These are phyloP conservation scores for Calonectria multiphialidica DNA, from an alignment of 2,329 filamentous ascomycete genomes.

Conservation along the genomic window DNA sequence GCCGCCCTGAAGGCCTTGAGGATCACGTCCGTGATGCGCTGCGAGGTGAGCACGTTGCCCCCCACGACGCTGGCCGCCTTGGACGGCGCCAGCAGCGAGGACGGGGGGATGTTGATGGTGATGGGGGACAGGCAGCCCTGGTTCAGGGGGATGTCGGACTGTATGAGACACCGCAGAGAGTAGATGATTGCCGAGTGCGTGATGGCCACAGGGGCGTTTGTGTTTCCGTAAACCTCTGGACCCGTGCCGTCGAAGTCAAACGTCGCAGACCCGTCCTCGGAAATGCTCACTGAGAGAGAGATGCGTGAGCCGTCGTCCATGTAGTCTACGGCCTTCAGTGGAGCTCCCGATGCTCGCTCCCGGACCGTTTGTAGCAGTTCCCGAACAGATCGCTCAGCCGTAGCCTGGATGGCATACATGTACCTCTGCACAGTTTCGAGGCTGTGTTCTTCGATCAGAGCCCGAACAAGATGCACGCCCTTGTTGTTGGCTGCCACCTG, in stretches of 20 bases:
- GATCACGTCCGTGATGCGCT: conserved; percentile 56
- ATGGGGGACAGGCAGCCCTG: conserved; percentile 87
- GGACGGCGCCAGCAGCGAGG: conserved; percentile 80
- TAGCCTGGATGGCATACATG: conserved; percentile 56
- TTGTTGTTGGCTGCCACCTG: conserved; percentile 90
- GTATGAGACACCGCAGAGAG: conserved; percentile 83
- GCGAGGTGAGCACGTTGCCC: conserved; percentile 74
- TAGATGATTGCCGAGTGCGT: conserved; percentile 79
- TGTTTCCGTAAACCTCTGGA: conserved; percentile 48
- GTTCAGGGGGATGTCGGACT: conserved; percentile 86
- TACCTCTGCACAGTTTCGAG: conserved; percentile 77
- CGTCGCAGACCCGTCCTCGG: conserved; percentile 78
- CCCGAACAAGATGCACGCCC: conserved; percentile 80
- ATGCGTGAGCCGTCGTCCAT: conserved; percentile 92
- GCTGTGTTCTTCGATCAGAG: conserved; percentile 79
- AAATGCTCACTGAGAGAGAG: conserved; percentile 79
- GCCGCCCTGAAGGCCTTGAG: conserved; percentile 80
- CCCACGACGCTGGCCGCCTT: conserved; percentile 85
- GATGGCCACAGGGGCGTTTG: conserved; percentile 49
- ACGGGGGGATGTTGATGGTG: conserved; percentile 78
- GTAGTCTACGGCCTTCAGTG: conserved; percentile 59
- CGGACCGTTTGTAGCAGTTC: conserved; percentile 33
- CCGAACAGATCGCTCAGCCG: conserved; percentile 48
- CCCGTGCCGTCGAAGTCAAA: conserved; percentile 63
- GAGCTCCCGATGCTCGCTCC: conserved; percentile 27